Evolutionary conservation across 257 asterid genomes (phyloP), one percentile per base, ranked within the genome.

Genomic region (Ballota nigra): DNA sequence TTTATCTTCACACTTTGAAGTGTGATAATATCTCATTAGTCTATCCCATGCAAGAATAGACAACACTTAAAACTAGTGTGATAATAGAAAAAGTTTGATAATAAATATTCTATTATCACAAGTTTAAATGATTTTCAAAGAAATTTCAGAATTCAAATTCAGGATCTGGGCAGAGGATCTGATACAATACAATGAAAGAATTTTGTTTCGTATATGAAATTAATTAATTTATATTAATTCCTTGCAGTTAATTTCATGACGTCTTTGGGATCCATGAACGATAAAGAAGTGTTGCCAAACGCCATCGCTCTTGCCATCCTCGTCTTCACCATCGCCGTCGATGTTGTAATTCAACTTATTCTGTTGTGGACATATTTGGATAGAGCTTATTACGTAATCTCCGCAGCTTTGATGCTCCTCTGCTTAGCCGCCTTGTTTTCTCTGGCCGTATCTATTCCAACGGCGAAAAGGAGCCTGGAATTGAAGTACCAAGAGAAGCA

Each of bases 221-320:
- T 34, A 34, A 34, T 34, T 34, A 1, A 34, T 34, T 34, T 34
- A 34, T 31, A 31, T 31, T 31, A 31, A 31, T 31, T 31, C 6
- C 6, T 5, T 2, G 6, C 6, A 33, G 33, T 20, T 2, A 66
- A 75, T 26, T 75, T 72, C 19, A 61, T 61, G 52, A 13, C 78
- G 1, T 70, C 81, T 20, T 33, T 79, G 33, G 83, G 78, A 11
- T 80, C 81, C 70, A 80, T 41, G 73, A 41, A 16, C 15, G 28
- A 62, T n/a, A 69, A 55, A 28, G 76, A 69, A 11, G 10, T 80
- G 9, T 26, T 61, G 1, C 12, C 60, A 2, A 80, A 71, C 49
- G 41, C 62, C 2, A 15, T 8, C 7, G 83, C 76, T 18, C 12
- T 68, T 1, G 69, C 23, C 12, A 53, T 73, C 12, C 69, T 78